Base-by-base conservation (phyloP, 371 early-diverging fungal genomes). In the Syncephalastrum sp. region DNA sequence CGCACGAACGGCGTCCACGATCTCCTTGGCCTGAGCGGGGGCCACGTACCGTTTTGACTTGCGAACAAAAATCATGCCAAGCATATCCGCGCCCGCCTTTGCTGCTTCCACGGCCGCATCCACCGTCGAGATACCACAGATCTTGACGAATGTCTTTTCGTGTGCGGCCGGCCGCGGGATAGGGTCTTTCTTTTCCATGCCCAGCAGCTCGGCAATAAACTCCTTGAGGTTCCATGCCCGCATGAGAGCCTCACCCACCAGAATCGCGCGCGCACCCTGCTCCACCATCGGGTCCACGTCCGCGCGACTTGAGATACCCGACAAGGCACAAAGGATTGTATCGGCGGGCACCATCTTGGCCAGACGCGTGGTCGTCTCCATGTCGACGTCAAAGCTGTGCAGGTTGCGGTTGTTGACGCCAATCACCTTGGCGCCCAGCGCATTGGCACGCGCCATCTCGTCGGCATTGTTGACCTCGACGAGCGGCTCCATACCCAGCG, bases 341-440 rank as follows among this genome's bases (percentile, higher is more conserved):
- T 71, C 91, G 33, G 74, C 56, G n/a, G 85, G 86, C 19, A 90
- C 90, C 85, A 89, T 82, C 33, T 81, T 68, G 27, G 91, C 92
- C 46, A 97, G 75, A 4, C 79, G 69, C 10, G 84, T 78, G 2
- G 97, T 96, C 0, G 91, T 90, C 54, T 78, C 73, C 85, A 93
- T 91, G 59, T 96, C 96, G 8, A 97, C 96, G 54, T 87, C 88
- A 76, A 98, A 98, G 52, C 89, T 95, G 70, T 96, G 94, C 67
- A 98, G 72, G 65, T 98, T 95, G 38, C 99, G 83, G 75, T 98
- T 98, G 71, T 98, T 98, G 63, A 96, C 93, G 53, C 99, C 99
- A 64, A 98, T 89, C 42, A 96, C 85, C 64, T 82, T 82, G 17
- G 99, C 85, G 0, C 93, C 95, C 3, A 88, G 66, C 14, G 82